Evolutionary conservation across 1,139 yeast species (phyloP).

Genomic region (Candida anutae): DNA sequence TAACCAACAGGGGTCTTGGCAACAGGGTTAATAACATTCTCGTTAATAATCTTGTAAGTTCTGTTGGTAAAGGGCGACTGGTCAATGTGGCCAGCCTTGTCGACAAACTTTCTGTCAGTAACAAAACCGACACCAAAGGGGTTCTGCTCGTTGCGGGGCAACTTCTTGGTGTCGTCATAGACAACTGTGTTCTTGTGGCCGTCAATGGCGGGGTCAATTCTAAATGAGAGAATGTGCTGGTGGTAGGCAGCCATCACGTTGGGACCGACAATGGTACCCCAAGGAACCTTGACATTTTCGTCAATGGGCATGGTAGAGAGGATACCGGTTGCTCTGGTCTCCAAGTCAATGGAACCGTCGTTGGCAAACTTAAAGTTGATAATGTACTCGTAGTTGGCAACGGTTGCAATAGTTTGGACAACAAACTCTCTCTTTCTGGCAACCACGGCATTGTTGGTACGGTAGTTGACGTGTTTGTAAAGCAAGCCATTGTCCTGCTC

Average conservation of each 20-base stretch:
- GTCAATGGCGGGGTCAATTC: conserved; percentile 84
- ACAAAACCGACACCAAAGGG: conserved; percentile 73
- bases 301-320: conserved; percentile 80
- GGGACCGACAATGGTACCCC: conserved; percentile 84
- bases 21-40: conserved; percentile 66
- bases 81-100: conserved; percentile 65
- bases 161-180: conserved; percentile 63
- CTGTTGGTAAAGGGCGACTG: conserved; percentile 74
- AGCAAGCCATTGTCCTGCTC: conserved; percentile 80
- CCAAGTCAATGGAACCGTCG: conserved; percentile 78
- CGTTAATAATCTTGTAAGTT: conserved; percentile 73
- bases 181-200: conserved; percentile 77
- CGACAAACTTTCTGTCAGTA: conserved; percentile 56
- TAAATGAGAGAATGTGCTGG: conserved; percentile 77
- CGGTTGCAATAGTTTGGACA: conserved; percentile 81
- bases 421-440: conserved; percentile 84
- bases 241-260: conserved; percentile 85
- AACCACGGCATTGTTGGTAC: conserved; percentile 66
- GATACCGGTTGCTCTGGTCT: conserved; percentile 86
- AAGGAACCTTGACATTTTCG: conserved; percentile 62
- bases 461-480: conserved; percentile 79
- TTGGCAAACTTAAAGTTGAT: conserved; percentile 71
- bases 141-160: conserved; percentile 51
- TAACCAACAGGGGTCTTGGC: conserved; percentile 77
- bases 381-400: conserved; percentile 84